Percentiles rank a stretch among this genome's conserved stretches.
phyloP scores from a whole-genome alignment of 2,329 filamentous ascomycete genomes.

The Graphilbum fragrans region DNA sequence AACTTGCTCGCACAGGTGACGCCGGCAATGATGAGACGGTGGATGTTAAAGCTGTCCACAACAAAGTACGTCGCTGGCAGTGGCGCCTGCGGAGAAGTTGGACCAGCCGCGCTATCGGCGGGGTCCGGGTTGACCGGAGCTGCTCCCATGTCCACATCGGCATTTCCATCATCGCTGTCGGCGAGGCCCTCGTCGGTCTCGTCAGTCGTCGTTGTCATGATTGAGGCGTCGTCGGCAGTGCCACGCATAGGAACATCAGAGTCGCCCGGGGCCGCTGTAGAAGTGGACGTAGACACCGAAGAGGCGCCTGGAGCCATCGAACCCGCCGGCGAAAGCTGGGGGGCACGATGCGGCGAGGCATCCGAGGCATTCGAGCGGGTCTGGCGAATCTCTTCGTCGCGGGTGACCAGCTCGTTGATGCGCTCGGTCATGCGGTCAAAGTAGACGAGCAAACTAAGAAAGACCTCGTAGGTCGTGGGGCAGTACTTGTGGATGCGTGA shows the following conservation, averaged over 20 bases:
- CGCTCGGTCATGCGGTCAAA: conserved; percentile 98
- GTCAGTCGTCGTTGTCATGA: conserved; percentile 23
- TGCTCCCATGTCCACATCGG: too few relatives aligned
- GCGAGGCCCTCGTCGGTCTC: conserved; percentile 39
- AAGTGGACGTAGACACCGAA: too few relatives aligned
- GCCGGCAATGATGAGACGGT: conserved; percentile 88
- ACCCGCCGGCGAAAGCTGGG: conserved; percentile 13
- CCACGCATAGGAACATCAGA: too few relatives aligned
- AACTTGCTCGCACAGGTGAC: conserved; percentile 99
- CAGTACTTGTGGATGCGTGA: conserved; percentile 98
- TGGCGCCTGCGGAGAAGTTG: too few relatives aligned
- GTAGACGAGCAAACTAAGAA: conserved; percentile 87
- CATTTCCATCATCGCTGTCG: conserved; percentile 27
- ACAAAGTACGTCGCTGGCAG: conserved; percentile 54
- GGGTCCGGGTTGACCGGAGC: too few relatives aligned
- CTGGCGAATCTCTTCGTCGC: conserved; percentile 42
- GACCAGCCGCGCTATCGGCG: conserved; percentile 20
- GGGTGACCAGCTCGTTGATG: conserved; percentile 70
- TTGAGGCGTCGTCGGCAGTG: too few relatives aligned
- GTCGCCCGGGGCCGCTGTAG: too few relatives aligned
- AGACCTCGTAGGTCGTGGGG: conserved; percentile 96
- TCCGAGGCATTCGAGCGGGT: too few relatives aligned
- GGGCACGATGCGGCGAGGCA: too few relatives aligned
- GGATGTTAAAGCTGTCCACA: conserved; percentile 98
- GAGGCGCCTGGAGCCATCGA: too few relatives aligned